These are phyloP conservation scores for Neoascochyta sp. DNA, from an alignment of 2,329 filamentous ascomycete species.

Conservation along the genomic window DNA sequence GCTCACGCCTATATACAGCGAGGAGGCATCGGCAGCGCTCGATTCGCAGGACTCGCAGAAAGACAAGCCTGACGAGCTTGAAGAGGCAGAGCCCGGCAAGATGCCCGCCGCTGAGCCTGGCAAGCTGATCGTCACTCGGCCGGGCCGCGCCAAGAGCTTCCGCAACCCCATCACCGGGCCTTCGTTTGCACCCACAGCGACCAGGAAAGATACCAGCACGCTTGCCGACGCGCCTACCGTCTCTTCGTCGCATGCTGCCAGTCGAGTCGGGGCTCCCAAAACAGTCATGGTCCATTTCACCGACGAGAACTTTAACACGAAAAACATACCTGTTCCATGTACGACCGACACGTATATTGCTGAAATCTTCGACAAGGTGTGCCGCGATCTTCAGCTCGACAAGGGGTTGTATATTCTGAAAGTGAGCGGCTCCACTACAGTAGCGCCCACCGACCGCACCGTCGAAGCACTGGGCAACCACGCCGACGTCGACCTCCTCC, in stretches of 20 bases:
- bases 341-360: constrained; percentile 81
- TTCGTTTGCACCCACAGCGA: constrained; percentile 46
- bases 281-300: constrained; percentile 69
- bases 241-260: constrained; percentile 45
- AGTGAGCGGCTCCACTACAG: constrained; percentile 67
- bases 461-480: constrained; percentile 75
- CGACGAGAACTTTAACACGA: constrained; percentile 65
- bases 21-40: constrained; percentile 44
- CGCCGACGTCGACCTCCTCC: constrained; percentile 69
- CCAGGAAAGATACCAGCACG: constrained; percentile 45
- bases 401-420: constrained; percentile 77
- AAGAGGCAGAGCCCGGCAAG: constrained; percentile 15
- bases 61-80: constrained; percentile 24
- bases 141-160: constrained; percentile 41
- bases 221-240: constrained; percentile 44
- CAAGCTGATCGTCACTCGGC: too few species aligned
- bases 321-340: constrained; percentile 69
- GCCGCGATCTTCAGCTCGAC: constrained; percentile 72
- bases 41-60: constrained; percentile 19
- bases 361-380: constrained; percentile 75
- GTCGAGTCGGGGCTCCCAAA: constrained; percentile 65
- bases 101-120: too few species aligned
- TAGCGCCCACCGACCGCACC: constrained; percentile 72
- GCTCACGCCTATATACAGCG: constrained; percentile 63
- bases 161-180: constrained; percentile 51